phyloP scores from a whole-genome alignment of 495 filamentous ascomycete genomes.

The Aspergillus egyptiacus region DNA sequence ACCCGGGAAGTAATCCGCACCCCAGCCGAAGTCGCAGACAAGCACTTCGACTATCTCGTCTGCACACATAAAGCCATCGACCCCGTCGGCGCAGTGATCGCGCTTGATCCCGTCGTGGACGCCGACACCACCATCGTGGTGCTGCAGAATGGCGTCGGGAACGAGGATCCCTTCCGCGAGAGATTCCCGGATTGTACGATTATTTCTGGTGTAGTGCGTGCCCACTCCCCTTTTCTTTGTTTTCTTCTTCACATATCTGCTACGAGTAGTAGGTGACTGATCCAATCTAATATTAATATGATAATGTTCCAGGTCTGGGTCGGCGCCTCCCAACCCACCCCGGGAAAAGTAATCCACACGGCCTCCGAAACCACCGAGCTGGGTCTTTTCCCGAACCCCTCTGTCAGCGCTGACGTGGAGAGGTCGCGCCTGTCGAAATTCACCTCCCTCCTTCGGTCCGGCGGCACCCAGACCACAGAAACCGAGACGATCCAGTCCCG shows the following conservation, averaged over 20 bases:
- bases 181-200: constrained; percentile 51
- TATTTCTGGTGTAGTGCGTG: constrained; percentile 49
- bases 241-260: background rate
- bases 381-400: constrained; percentile 40
- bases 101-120: constrained; percentile 36
- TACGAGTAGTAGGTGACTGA: background rate
- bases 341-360: constrained; percentile 40
- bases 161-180: constrained; percentile 56
- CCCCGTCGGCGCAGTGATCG: constrained; percentile 27
- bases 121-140: constrained; percentile 48
- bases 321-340: constrained; percentile 41
- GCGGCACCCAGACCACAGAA: constrained; percentile 36
- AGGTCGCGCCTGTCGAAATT: constrained; percentile 32
- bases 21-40: constrained; percentile 28
- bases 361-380: constrained; percentile 43
- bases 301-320: constrained; percentile 43
- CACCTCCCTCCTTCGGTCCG: constrained; percentile 29
- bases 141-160: constrained; percentile 66
- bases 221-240: too few relatives aligned
- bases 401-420: constrained; percentile 12
- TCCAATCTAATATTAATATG: constrained; percentile 11
- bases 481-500: constrained; percentile 40
- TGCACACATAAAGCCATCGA: constrained; percentile 50
- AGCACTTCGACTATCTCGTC: constrained; percentile 41
- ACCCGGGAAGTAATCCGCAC: constrained; percentile 36